These are phyloP conservation scores for Fusarium secorum DNA, from an alignment of 2,329 filamentous ascomycete genomes.

Conservation along the genomic window DNA sequence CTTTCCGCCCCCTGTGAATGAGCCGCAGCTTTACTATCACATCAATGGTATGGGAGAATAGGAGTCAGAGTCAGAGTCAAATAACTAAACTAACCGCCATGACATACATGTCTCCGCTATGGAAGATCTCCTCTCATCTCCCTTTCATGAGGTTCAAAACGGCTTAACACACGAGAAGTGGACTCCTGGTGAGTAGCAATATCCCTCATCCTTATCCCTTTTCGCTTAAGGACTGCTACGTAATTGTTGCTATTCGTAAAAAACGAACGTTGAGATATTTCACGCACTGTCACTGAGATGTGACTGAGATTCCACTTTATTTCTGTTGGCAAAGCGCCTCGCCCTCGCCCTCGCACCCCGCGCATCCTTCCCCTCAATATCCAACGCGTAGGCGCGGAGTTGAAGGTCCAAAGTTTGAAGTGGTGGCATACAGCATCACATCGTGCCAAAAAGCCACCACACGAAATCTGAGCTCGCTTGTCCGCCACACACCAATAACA, in stretches of 20 bases:
- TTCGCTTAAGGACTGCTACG: conserved; percentile 27
- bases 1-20: conserved; percentile 25
- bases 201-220: conserved; percentile 33
- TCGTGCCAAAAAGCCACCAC: conserved; percentile 6
- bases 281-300: conserved; percentile 8
- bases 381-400: neutral
- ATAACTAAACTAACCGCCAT: conserved; percentile 19
- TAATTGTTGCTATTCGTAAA: conserved; percentile 29
- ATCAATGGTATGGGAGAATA: neutral
- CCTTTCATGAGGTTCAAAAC: neutral
- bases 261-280: conserved; percentile 6
- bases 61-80: conserved; percentile 14
- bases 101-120: conserved; percentile 18
- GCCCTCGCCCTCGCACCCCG: neutral
- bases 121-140: conserved; percentile 7
- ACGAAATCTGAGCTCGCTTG: conserved; percentile 14
- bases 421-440: conserved; percentile 1
- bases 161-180: neutral
- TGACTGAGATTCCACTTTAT: neutral
- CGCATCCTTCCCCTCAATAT: neutral
- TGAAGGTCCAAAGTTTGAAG: conserved; percentile 1
- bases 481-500: conserved; percentile 14
- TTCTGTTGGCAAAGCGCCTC: neutral
- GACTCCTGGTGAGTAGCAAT: conserved; percentile 14
- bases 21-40: conserved; percentile 23